Evolutionary conservation across 192 early-diverging fungal species (phyloP), one percentile per base, ranked within the genome.

Genomic region (Entomortierella beljakovae): DNA sequence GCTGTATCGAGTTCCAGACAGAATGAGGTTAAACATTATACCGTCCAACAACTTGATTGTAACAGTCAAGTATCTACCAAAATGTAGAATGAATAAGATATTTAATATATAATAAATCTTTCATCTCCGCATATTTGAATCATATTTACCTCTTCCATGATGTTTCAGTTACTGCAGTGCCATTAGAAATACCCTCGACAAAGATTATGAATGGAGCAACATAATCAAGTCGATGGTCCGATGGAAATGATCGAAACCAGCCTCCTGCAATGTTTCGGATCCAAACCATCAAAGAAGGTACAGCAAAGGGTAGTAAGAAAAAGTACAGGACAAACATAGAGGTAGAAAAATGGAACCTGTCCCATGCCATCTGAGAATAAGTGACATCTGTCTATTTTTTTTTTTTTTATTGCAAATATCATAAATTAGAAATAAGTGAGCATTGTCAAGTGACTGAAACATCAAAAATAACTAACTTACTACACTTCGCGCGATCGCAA

Each of bases 241-340:
- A 88, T 1, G 85, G 80, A 8, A 92, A 90, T 10, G 90, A 89
- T 13, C 86, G 88, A 54, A 87, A 89, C 92, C 92, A 93, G 50
- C 88, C 68, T 9, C 90, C 90, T 9, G 86, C 83, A 26, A 92
- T 64, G 60, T 93, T 93, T 32, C 91, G 85, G 63, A 90, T 88
- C 89, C 91, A 93, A 1, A 92, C 90, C 52, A 92, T 76, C n/a
- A 93, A 71, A 35, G 88, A 88, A 0, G 92, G 90, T 11, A 83
- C 82, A 68, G 85, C 88, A 58, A 90, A 92, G 4, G 92, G 92
- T 23, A 93, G 67, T 10, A 91, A 70, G 40, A 83, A 86, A 49
- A 92, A 86, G 74, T 88, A 83, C 56, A 91, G 77, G 29, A 93
- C 48, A 31, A 92, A 70, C 43, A 91, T 68, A 0, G 87, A 85